A percentile compares a stretch with the other conserved stretches of the same genome.
Evolutionary conservation across 441 rosid species (phyloP).

Genomic region (Mallotus japonicus): DNA sequence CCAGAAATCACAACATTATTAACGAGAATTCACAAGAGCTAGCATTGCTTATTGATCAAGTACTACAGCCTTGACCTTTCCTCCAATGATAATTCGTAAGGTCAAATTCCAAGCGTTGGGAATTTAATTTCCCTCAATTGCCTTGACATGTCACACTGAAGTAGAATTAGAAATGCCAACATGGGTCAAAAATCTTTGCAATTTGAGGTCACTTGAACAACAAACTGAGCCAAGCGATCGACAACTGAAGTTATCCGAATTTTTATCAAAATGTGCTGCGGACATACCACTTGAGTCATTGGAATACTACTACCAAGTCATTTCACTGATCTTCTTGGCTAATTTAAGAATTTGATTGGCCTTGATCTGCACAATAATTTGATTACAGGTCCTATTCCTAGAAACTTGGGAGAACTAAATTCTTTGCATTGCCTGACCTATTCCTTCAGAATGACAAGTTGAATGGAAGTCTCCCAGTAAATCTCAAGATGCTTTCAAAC

Average conservation of each 20-base stretch:
- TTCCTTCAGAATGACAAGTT: neutral
- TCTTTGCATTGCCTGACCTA: too few relatives aligned
- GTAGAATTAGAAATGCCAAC: constrained; percentile 18
- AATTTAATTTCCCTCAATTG: constrained; percentile 2
- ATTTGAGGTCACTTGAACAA: too few relatives aligned
- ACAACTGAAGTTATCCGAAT: too few relatives aligned
- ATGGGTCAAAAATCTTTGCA: neutral
- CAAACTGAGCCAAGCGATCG: too few relatives aligned
- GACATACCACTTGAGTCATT: neutral
- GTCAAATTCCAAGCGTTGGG: neutral
- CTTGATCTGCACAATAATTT: neutral
- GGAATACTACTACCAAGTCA: neutral
- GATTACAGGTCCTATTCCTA: neutral
- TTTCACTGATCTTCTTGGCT: neutral
- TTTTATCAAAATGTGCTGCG: too few relatives aligned
- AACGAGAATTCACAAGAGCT: too few relatives aligned
- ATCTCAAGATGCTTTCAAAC: too few relatives aligned
- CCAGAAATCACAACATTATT: too few relatives aligned
- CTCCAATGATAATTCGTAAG: too few relatives aligned
- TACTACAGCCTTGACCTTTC: too few relatives aligned
- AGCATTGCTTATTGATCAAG: too few relatives aligned
- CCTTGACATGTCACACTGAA: neutral
- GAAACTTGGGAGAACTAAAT: neutral
- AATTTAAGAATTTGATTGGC: neutral
- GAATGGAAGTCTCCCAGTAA: too few relatives aligned